A percentile compares a stretch with the other conserved stretches of the same genome.
phyloP scores from a whole-genome alignment of 371 early-diverging fungal genomes.

The Vairimorpha ceranae region DNA sequence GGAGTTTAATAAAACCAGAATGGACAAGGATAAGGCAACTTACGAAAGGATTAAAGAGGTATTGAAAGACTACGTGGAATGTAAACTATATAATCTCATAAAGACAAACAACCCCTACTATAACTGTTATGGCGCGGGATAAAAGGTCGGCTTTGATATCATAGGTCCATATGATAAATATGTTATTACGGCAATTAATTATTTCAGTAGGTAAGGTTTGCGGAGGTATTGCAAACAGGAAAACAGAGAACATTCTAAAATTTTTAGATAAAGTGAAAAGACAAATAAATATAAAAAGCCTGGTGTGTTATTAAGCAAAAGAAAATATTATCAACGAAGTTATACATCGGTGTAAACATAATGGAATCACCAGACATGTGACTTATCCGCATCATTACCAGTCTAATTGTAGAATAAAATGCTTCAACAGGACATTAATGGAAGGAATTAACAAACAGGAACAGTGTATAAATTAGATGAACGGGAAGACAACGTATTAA shows the following conservation, averaged over 20 bases:
- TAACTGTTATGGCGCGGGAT: neutral
- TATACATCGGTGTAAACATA: neutral
- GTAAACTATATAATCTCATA: too few relatives aligned
- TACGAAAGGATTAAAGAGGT: too few relatives aligned
- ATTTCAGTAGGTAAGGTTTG: neutral
- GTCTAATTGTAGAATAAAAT: constrained; percentile 1
- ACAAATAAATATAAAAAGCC: neutral
- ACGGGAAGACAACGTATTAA: neutral
- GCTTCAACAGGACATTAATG: neutral
- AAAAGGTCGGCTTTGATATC: neutral
- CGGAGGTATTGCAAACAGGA: neutral
- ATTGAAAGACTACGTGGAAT: too few relatives aligned
- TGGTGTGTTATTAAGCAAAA: neutral
- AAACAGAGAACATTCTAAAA: neutral
- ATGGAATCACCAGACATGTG: neutral
- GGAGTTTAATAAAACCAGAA: too few relatives aligned
- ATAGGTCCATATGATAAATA: neutral
- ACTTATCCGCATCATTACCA: constrained; percentile 6
- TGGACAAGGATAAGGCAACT: too few relatives aligned
- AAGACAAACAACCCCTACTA: too few relatives aligned
- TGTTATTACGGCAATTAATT: constrained; percentile 1
- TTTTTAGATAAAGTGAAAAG: neutral
- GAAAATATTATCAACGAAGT: neutral
- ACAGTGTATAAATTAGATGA: neutral
- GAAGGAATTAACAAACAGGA: neutral